Evolutionary conservation across 495 filamentous ascomycete species (phyloP), one percentile per base, ranked within the genome.

Genomic region (Aspergillus leporis): DNA sequence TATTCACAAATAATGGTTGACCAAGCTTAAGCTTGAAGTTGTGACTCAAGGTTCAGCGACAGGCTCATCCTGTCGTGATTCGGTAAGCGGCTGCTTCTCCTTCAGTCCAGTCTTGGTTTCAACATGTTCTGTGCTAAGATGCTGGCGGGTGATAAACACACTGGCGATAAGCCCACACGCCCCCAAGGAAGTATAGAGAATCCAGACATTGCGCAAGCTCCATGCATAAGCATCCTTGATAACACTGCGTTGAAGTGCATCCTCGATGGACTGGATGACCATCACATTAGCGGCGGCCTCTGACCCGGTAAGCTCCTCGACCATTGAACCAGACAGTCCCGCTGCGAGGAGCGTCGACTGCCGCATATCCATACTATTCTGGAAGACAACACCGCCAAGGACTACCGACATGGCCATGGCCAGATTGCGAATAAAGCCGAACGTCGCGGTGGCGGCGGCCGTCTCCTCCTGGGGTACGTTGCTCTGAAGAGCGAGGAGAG

Each of bases 401-500:
- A 92, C 90, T 25, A 94, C 84, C 7, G 85, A 87, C 22, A 89
- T 81, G 13, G 87, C 79, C 0, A 86, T 90, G 1, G 84, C 85
- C 6, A 96, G 74, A 61, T 89, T 87, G 4, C 91, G 83, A 34
- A 90, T 76, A 68, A 93, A 93, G 1, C 83, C 80, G 54, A 91
- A 87, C 0, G 90, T 91, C 0, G 85, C 85, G 0, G 90, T 94
- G 3, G 90, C 92, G 0, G 88, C 84, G 0, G 87, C 92, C 16
- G 89, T 88, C 50, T 95, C 90, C 6, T 80, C 76, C 25, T 85
- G 84, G 1, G 81, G 73, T 55, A 92, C 84, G 25, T 80, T 80
- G n/a, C 84, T 82, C 60, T 94, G 91, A 1, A 96, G 74, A 0
- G 92, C 90, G 45, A 96, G 87, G 34, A 95, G 81, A 0, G 92